Evolutionary conservation across 1,139 yeast species (phyloP).

Genomic region (Hyphopichia wangnamkhiaoensis): DNA sequence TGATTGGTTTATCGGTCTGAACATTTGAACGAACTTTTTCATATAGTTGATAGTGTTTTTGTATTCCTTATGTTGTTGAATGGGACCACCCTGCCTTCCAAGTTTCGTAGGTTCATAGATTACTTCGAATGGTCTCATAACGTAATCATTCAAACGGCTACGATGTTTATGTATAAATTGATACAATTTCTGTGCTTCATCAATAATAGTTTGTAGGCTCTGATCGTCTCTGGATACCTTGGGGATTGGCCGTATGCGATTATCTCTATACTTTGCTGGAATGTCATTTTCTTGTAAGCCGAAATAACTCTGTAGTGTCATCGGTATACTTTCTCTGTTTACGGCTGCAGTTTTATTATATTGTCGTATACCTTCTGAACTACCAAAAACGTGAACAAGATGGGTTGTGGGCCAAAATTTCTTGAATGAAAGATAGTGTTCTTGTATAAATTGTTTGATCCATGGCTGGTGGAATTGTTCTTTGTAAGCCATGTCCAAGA

Average conservation of each 20-base stretch:
- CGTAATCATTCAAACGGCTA: conserved; percentile 19
- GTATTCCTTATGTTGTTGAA: conserved; percentile 26
- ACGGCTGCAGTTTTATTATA: too few species aligned
- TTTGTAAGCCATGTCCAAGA: conserved; percentile 34
- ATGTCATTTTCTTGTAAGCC: too few species aligned
- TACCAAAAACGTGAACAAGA: conserved; percentile 31
- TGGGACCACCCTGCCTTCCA: conserved; percentile 35
- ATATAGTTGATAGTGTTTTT: conserved; percentile 24
- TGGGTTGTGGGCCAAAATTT: conserved; percentile 40
- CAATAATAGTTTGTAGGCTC: conserved; percentile 8
- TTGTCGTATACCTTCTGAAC: conserved; percentile 11
- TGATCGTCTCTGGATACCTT: not conserved
- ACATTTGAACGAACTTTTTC: conserved; percentile 18
- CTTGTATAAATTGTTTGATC: conserved; percentile 21
- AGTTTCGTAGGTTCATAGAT: conserved; percentile 31
- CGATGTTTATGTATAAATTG: conserved; percentile 22
- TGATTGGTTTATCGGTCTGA: conserved; percentile 24
- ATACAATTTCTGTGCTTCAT: conserved; percentile 19
- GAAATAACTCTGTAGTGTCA: too few species aligned
- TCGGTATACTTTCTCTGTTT: too few species aligned
- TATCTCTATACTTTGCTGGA: not conserved
- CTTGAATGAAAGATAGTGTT: conserved; percentile 23
- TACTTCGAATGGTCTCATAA: conserved; percentile 34
- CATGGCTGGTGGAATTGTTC: conserved; percentile 16
- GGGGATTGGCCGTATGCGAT: not conserved